These are phyloP conservation scores for Rhizopogon rudus DNA, from an alignment of 768 basidiomycete genomes.

Conservation along the genomic window DNA sequence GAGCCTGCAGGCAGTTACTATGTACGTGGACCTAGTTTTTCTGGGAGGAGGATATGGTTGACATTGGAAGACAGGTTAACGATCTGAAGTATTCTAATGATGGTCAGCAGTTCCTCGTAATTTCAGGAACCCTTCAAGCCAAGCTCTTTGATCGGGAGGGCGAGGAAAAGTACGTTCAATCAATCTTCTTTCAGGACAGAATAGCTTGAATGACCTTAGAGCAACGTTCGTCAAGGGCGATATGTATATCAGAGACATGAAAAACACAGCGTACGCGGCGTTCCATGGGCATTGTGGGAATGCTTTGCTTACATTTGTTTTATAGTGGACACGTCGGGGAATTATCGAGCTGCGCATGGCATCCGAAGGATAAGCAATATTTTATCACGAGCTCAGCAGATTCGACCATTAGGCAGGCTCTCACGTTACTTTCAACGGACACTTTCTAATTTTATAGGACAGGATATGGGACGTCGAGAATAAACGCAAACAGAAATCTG, in stretches of 20 bases:
- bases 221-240: slow-evolving; percentile 90
- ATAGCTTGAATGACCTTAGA: slow-evolving; percentile 54
- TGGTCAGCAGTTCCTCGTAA: slow-evolving; percentile 79
- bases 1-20: slow-evolving; percentile 93
- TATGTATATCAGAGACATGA: slow-evolving; percentile 98
- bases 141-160: slow-evolving; percentile 92
- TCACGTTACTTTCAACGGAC: neutral
- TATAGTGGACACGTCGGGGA: slow-evolving; percentile 91
- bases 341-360: slow-evolving; percentile 86
- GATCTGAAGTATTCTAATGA: slow-evolving; percentile 88
- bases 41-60: neutral
- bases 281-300: slow-evolving; percentile 4
- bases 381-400: slow-evolving; percentile 96
- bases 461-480: slow-evolving; percentile 96
- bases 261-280: slow-evolving; percentile 83
- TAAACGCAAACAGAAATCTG: slow-evolving; percentile 89
- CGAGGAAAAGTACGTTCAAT: slow-evolving; percentile 73
- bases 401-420: slow-evolving; percentile 83
- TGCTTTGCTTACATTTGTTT: slow-evolving; percentile 1
- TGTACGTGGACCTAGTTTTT: slow-evolving; percentile 35
- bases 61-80: slow-evolving; percentile 55
- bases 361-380: slow-evolving; percentile 76
- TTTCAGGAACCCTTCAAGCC: slow-evolving; percentile 84
- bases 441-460: slow-evolving; percentile 4
- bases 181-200: slow-evolving; percentile 17